Evolutionary conservation across 164 flowering plant genomes (phyloP).

Genomic region (Cinnamomum micranthum): DNA sequence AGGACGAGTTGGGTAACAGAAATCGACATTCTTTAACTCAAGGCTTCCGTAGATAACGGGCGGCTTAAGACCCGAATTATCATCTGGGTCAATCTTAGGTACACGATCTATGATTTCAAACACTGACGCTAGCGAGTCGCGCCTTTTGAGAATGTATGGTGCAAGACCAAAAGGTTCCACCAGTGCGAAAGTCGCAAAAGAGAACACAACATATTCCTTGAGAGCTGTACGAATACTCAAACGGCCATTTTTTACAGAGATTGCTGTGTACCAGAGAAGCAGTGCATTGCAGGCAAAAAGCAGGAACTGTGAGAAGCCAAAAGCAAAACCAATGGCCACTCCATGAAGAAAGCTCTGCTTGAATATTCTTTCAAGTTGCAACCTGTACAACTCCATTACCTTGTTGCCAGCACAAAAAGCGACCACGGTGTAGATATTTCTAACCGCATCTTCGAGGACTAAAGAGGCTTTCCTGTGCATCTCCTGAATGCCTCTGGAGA

Average conservation of each 20-base stretch:
- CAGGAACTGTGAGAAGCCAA: slow-evolving; percentile 98
- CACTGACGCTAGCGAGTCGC: slow-evolving; percentile 79
- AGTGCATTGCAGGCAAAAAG: slow-evolving; percentile 96
- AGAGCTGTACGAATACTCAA: slow-evolving; percentile 63
- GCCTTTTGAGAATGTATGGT: slow-evolving; percentile 88
- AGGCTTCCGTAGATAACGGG: slow-evolving; percentile 90
- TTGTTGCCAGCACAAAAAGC: slow-evolving; percentile 97
- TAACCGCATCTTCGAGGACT: slow-evolving; percentile 97
- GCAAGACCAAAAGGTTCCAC: slow-evolving; percentile 99
- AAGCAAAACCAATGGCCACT: slow-evolving; percentile 84
- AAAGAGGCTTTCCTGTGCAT: slow-evolving; percentile 96
- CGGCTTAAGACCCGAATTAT: slow-evolving; percentile 72
- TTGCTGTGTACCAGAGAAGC: slow-evolving; percentile 89
- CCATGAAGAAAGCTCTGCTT: slow-evolving; percentile 86
- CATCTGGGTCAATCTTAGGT: slow-evolving; percentile 91
- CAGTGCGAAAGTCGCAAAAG: slow-evolving; percentile 93
- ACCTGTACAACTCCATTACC: slow-evolving; percentile 89
- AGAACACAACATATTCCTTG: slow-evolving; percentile 92
- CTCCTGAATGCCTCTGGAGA: slow-evolving; percentile 96
- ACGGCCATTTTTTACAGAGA: slow-evolving; percentile 42
- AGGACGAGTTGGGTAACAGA: slow-evolving; percentile 89
- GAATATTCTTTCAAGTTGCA: slow-evolving; percentile 65
- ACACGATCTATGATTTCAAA: slow-evolving; percentile 90
- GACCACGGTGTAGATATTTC: slow-evolving; percentile 95
- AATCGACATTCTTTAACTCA: slow-evolving; percentile 84